Conservation (phyloP, 768 basidiomycete species). For the Lentinula raphanica region DNA sequence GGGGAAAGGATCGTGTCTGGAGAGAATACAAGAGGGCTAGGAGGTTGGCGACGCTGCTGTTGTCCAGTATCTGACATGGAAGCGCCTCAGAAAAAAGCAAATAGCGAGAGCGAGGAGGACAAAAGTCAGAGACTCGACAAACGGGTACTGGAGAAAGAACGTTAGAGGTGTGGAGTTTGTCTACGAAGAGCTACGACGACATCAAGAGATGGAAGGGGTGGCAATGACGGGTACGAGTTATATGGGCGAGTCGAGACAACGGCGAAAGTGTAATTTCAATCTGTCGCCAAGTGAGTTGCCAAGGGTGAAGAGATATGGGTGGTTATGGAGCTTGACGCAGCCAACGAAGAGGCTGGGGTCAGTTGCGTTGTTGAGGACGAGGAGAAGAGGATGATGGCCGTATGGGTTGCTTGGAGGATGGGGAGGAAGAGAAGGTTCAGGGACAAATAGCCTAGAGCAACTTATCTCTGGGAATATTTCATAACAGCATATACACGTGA, state of each 20-base stretch:
- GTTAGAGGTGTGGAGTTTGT: slow-evolving; percentile 2
- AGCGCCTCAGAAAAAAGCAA: background rate
- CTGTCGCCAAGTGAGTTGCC: background rate
- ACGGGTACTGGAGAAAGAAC: slow-evolving; percentile 10
- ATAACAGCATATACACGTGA: background rate
- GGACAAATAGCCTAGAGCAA: background rate
- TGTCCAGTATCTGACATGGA: slow-evolving; percentile 46
- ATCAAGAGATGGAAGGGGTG: slow-evolving; percentile 7
- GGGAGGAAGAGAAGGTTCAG: background rate
- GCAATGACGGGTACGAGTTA: background rate
- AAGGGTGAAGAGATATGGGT: background rate
- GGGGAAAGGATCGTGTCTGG: slow-evolving; percentile 60
- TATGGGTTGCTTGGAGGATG: background rate
- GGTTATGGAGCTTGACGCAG: background rate
- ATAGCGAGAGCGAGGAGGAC: slow-evolving; percentile 1
- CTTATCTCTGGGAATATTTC: background rate
- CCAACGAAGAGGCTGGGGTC: slow-evolving; percentile 16
- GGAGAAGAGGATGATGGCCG: slow-evolving; percentile 17
- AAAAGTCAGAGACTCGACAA: background rate
- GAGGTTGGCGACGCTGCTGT: slow-evolving; percentile 52
- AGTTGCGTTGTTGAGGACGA: slow-evolving; percentile 18
- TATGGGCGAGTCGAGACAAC: slow-evolving; percentile 8
- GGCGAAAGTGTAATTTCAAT: slow-evolving; percentile 1
- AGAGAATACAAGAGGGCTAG: slow-evolving; percentile 78
- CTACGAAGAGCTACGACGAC: slow-evolving; percentile 11